These are phyloP conservation scores for Aurinia saxatilis DNA, from an alignment of 345 rosid species.

Conservation along the genomic window DNA sequence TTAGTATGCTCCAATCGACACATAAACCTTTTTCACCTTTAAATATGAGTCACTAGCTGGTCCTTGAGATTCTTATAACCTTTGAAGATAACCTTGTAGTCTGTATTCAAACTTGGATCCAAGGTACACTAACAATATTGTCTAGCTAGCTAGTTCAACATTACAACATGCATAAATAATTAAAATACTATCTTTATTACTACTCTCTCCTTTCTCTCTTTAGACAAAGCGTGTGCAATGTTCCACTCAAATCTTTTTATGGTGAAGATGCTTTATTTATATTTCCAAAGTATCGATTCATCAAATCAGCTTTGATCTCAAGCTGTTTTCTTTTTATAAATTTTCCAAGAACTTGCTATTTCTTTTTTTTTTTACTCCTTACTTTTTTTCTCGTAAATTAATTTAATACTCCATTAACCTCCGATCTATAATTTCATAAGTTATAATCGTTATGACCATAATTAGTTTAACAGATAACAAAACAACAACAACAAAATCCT, in stretches of 20 bases:
- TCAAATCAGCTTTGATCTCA: constrained; percentile 29
- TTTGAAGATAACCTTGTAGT: too few relatives aligned
- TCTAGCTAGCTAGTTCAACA: not conserved
- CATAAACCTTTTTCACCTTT: too few relatives aligned
- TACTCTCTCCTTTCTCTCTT: not conserved
- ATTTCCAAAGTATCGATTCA: constrained; percentile 16
- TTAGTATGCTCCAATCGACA: too few relatives aligned
- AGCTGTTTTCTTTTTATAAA: constrained; percentile 23
- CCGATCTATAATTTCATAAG: too few relatives aligned
- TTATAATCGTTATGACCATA: not conserved
- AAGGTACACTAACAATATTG: not conserved
- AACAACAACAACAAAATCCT: too few relatives aligned
- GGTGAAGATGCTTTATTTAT: constrained; percentile 9
- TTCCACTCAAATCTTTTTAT: constrained; percentile 3
- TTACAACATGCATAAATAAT: not conserved
- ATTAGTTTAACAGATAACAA: too few relatives aligned
- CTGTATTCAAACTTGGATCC: not conserved
- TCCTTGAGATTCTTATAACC: too few relatives aligned
- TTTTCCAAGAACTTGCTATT: constrained; percentile 1
- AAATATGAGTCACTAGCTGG: too few relatives aligned
- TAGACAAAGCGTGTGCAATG: constrained; percentile 12
- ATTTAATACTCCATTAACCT: not conserved
- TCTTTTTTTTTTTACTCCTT: not conserved
- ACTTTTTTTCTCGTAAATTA: not conserved
- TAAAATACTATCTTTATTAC: too few relatives aligned